Conservation (phyloP, 73 alveolate genomes). For the Urostyla sp. region DNA sequence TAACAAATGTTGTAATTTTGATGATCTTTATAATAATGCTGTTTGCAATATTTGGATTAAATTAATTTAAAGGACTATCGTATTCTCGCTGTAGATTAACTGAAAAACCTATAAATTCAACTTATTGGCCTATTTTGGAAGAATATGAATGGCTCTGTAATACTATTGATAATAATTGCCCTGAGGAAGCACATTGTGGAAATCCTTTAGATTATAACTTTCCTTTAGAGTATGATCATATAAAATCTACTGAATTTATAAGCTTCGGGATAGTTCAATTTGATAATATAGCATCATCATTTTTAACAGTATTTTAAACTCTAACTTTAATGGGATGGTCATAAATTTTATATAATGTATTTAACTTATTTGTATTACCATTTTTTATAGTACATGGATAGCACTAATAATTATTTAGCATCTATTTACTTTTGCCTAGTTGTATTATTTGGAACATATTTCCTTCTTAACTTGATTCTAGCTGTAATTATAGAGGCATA, state of each 20-base stretch:
- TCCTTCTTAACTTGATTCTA: conserved; percentile 40
- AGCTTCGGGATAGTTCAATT: conserved; percentile 58
- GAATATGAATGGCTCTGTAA: conserved; percentile 25
- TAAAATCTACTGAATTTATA: conserved; percentile 1
- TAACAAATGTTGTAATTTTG: conserved; percentile 52
- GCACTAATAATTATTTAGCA: conserved; percentile 8
- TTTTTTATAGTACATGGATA: conserved; percentile 9
- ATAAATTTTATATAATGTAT: conserved; percentile 57
- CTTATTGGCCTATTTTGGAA: conserved; percentile 35
- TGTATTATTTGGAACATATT: conserved; percentile 45
- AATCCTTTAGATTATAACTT: conserved; percentile 31
- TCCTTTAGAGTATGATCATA: conserved; percentile 25
- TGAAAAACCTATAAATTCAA: conserved; percentile 22
- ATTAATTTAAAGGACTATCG: conserved; percentile 48
- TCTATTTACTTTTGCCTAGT: conserved; percentile 3
- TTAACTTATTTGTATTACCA: neutral
- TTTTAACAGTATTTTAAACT: conserved; percentile 53
- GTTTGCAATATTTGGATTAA: conserved; percentile 65
- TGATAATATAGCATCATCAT: conserved; percentile 59
- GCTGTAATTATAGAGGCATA: conserved; percentile 56
- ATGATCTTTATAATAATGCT: conserved; percentile 55
- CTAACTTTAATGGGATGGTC: conserved; percentile 68
- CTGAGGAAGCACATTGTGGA: conserved; percentile 7
- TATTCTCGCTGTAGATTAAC: conserved; percentile 48
- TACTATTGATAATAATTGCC: conserved; percentile 2